phyloP scores from a whole-genome alignment of 1,284 basidiomycete genomes.

The Ustilago esculenta region DNA sequence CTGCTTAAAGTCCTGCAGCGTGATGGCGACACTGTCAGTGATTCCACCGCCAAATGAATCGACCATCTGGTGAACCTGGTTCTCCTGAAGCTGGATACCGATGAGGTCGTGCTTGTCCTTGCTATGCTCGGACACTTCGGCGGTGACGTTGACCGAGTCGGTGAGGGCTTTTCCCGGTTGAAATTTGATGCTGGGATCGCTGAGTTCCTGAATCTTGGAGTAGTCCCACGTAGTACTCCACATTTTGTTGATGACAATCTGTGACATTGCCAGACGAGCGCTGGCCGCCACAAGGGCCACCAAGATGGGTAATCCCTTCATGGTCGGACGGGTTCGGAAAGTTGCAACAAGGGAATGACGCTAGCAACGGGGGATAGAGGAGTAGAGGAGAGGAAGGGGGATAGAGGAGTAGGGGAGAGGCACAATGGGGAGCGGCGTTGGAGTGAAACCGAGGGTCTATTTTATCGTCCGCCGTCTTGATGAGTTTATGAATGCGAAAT shows the following conservation, averaged over 20 bases:
- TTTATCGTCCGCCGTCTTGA: too few species aligned
- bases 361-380: background rate
- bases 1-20: constrained; percentile 45
- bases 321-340: background rate
- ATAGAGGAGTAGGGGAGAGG: too few species aligned
- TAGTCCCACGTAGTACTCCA: constrained; percentile 41
- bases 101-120: constrained; percentile 14
- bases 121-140: background rate
- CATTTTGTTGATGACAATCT: constrained; percentile 42
- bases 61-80: constrained; percentile 41
- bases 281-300: constrained; percentile 6
- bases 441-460: too few species aligned
- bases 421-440: too few species aligned
- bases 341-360: background rate
- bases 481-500: too few species aligned
- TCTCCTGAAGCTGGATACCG: constrained; percentile 28
- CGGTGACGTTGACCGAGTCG: constrained; percentile 24
- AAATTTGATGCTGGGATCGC: constrained; percentile 38
- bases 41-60: constrained; percentile 47
- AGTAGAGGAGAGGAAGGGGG: too few species aligned
- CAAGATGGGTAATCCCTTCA: constrained; percentile 5
- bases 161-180: constrained; percentile 9
- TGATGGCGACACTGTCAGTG: constrained; percentile 52
- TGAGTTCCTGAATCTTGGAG: constrained; percentile 29
- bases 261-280: constrained; percentile 1